A percentile compares a stretch with the other conserved stretches of the same genome.
These are phyloP conservation scores for Eleusine coracana DNA, from an alignment of 176 grass and related monocot genomes.

Conservation along the genomic window DNA sequence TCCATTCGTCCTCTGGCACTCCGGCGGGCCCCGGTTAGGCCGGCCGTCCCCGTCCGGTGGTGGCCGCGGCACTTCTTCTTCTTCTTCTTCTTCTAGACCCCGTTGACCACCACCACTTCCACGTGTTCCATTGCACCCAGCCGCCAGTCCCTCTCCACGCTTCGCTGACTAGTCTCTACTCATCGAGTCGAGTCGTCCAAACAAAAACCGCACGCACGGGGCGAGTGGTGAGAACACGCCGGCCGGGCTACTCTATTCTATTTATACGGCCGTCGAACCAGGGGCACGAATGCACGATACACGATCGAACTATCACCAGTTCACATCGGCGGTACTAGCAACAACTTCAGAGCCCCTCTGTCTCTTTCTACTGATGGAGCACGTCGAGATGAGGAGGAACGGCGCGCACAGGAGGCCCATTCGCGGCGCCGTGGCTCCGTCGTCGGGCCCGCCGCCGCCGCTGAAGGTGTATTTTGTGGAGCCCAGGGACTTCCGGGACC, in stretches of 20 bases:
- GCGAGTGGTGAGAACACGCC: neutral
- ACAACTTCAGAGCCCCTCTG: neutral
- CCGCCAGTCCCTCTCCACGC: conserved; percentile 3
- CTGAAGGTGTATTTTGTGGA: conserved; percentile 65
- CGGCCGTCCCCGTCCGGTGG: neutral
- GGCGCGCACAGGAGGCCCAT: conserved; percentile 10
- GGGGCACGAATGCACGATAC: neutral
- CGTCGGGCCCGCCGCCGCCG: neutral
- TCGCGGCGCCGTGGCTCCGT: neutral
- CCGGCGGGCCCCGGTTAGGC: neutral
- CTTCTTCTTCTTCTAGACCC: neutral
- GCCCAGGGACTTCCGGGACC: conserved; percentile 57
- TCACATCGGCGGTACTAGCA: neutral
- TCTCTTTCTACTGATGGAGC: conserved; percentile 25
- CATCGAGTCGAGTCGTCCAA: too few relatives aligned
- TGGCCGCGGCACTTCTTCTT: too few relatives aligned
- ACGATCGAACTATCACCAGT: neutral
- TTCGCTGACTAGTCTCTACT: conserved; percentile 8
- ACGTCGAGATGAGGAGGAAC: conserved; percentile 18
- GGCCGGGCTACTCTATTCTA: neutral
- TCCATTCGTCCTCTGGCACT: too few relatives aligned
- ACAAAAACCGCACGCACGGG: neutral
- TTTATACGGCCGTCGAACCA: neutral
- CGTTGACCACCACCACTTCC: conserved; percentile 15
- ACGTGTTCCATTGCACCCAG: conserved; percentile 37